Conservation (phyloP, 139 green algal species). For the Chlamydomonas incerta region DNA sequence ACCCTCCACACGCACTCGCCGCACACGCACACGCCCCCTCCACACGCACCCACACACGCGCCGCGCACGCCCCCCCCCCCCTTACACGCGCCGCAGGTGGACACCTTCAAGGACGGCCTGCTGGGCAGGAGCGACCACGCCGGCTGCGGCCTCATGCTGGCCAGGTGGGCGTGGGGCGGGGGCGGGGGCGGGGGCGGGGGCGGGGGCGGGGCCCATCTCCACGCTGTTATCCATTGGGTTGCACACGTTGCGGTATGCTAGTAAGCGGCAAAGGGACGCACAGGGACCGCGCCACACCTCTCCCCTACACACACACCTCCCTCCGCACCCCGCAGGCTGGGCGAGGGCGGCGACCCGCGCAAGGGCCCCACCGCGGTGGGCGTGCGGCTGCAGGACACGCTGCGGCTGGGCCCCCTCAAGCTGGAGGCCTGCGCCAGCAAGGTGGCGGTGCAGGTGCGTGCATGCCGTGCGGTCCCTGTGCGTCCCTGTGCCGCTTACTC, state of each 20-base stretch:
- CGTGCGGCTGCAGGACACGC: slow-evolving; percentile 63
- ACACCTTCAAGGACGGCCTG: slow-evolving; percentile 70
- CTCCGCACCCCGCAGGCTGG: slow-evolving; percentile 25
- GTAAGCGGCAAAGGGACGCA: no score
- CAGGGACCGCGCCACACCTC: no score
- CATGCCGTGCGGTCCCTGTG: no score
- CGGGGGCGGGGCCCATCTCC: no score
- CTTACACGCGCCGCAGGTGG: no score
- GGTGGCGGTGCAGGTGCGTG: slow-evolving; percentile 43
- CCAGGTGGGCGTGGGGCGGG: not conserved
- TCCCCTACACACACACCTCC: not conserved
- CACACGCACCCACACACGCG: no score
- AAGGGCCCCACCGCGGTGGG: slow-evolving; percentile 65
- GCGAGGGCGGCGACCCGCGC: slow-evolving; percentile 53
- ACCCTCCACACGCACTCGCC: not conserved
- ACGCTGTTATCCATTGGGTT: no score
- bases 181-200: no score
- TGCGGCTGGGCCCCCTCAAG: slow-evolving; percentile 61
- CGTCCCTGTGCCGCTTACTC: no score
- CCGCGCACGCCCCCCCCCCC: no score
- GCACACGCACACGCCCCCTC: no score
- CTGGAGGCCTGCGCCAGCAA: slow-evolving; percentile 62
- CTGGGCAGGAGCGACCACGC: slow-evolving; percentile 60
- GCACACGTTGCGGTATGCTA: no score
- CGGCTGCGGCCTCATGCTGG: slow-evolving; percentile 51